Evolutionary conservation across 768 basidiomycete genomes (phyloP).

Genomic region (Lactarius sanguifluus): DNA sequence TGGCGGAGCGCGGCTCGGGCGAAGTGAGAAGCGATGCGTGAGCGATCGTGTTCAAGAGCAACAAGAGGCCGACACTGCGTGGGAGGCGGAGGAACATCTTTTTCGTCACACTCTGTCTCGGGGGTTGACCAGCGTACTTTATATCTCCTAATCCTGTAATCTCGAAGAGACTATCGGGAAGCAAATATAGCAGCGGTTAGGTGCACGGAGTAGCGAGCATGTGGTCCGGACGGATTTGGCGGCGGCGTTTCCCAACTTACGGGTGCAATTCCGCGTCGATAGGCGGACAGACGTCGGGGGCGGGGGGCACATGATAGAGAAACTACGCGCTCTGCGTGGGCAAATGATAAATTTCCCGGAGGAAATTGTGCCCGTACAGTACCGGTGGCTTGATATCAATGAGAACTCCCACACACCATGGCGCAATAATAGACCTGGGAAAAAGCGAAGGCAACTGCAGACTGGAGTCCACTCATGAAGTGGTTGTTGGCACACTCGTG

Average conservation of each 20-base stretch:
- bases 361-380: neutral
- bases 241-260: constrained; percentile 1
- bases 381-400: neutral
- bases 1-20: constrained; percentile 17
- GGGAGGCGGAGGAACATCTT: neutral
- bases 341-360: neutral
- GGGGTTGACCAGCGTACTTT: neutral
- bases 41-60: neutral
- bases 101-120: neutral
- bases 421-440: neutral
- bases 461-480: neutral
- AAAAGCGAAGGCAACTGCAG: neutral
- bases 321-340: neutral
- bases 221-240: neutral
- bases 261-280: neutral
- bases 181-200: neutral
- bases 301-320: neutral
- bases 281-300: neutral
- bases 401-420: neutral
- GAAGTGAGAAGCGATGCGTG: neutral
- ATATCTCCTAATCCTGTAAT: neutral
- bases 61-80: neutral
- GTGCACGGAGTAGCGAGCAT: neutral
- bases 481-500: neutral
- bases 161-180: neutral